Evolutionary conservation across 768 basidiomycete species (phyloP).

Genomic region (Xanthoconium purpureum): DNA sequence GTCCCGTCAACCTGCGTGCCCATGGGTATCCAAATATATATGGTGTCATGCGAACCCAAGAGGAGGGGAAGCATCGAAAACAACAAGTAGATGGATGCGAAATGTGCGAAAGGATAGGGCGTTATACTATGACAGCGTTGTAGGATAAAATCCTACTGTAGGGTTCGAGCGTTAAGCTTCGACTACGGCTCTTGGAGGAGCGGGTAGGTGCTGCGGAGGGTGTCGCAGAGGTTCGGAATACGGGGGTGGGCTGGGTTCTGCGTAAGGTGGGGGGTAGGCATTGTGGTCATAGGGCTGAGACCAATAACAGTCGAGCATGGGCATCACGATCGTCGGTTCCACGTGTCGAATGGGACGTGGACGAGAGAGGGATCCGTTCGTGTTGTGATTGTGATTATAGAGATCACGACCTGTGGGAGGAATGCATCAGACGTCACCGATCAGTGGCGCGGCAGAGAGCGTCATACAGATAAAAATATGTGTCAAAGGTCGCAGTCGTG

Average conservation of each 20-base stretch:
- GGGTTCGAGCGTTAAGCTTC: background rate
- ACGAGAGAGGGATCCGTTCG: background rate
- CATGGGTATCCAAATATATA: slow-evolving; percentile 3
- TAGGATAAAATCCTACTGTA: too few relatives aligned
- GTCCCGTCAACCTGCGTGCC: background rate
- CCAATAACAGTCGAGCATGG: background rate
- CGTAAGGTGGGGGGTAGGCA: slow-evolving; percentile 5
- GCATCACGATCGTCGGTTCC: background rate
- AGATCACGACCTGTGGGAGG: background rate
- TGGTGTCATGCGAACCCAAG: slow-evolving; percentile 3
- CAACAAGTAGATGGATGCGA: too few relatives aligned
- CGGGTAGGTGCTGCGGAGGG: background rate
- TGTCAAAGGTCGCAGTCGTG: background rate
- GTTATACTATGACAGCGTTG: background rate
- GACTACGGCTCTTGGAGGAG: slow-evolving; percentile 1
- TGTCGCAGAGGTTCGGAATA: background rate
- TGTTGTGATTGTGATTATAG: too few relatives aligned
- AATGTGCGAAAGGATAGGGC: background rate
- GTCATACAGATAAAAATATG: background rate
- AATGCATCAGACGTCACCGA: background rate
- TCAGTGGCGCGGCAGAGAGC: background rate
- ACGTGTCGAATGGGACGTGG: background rate
- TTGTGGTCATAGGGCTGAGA: background rate
- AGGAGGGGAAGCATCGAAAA: background rate
- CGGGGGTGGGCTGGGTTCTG: slow-evolving; percentile 10